Evolutionary conservation across 805 yeast species (phyloP), one percentile per base, ranked within the genome.

Genomic region (Teunomyces pallodes): DNA sequence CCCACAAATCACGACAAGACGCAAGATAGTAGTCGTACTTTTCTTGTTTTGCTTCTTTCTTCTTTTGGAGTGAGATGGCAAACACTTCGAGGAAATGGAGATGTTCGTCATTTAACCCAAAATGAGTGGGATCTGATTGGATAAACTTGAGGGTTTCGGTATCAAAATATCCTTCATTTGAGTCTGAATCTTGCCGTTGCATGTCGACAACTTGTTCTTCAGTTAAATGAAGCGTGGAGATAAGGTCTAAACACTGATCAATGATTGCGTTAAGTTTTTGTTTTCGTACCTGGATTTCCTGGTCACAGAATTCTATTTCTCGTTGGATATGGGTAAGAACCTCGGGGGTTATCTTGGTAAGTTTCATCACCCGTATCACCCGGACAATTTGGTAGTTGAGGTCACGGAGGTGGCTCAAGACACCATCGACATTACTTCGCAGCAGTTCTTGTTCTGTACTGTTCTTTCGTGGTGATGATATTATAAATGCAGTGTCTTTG

Each of bases 1-100:
- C 60, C 90, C 91, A 86, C 29, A 86, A 64, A 5, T 57, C 56
- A 10, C 64, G 56, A 56, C 88, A 83, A 13, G 75, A 70, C 2
- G 59, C 50, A 5, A 68, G 50, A 29, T 69, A 64, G 8, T 65
- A 51, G 7, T 71, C 67, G 54, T 59, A 64, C 54, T 70, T 74
- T 58, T 59, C 62, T 52, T 68, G 76, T 43, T 64, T 69, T 42
- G 65, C 57, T 14, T 58, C 62, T 51, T 65, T 74, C 12, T 69
- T 64, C 39, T 54, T 55, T 10, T 59, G 54, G 6, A 80, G 54
- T 4, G 72, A 52, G 10, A 66, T 62, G 6, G 60, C 47, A 43
- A 74, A 62, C 17, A 60, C 62, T 5, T 57, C 47, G 13, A 75
- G 55, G 46, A 68, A 72, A 6, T 54, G 52, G 8, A 74, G 42